Base-by-base conservation (phyloP, 1,284 basidiomycete genomes). In the Hymenochaete sp. region DNA sequence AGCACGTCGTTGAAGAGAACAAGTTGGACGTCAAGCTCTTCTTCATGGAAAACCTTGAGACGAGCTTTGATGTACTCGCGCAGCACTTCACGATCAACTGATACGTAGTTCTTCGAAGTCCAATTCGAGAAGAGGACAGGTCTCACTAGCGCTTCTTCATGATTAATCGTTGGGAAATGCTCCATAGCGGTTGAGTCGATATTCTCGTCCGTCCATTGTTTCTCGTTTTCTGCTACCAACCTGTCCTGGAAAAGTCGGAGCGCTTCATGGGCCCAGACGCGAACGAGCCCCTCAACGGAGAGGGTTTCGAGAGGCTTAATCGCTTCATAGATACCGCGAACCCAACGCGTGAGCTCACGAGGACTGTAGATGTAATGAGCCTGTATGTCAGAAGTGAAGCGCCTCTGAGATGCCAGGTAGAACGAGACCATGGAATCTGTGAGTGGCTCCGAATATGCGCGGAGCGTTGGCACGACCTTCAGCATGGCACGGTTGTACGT, bases 281-380 rank as follows among this genome's bases (percentile, higher is more conserved):
- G 80, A 13, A 99, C 92, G 35, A 99, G 75, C 2, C 96, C 96
- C 59, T 98, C 95, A 1, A 96, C 81, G 1, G 85, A 81, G 7
- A 98, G 71, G 10, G 82, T 79, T 62, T 98, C 95, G 32, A 98
- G 67, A 3, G 93, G 93, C 39, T 84, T 81, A 53, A 99, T 89
- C 2, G 95, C 92, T 62, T 98, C 93, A 60, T 96, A 98, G 49
- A 99, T 86, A 60, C 97, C 97, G 53, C 97, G 79, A 37, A 93
- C 82, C 96, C 96, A 99, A 43, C 96, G 80, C 7, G 96, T 98
- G 36, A 99, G 79, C 62, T 99, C 96, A 75, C 96, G 91, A 58
- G 96, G 96, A 72, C 86, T 91, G 75, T 99, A 99, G 39, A 99
- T 88, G 63, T 99, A 99, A 64, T 99, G 97, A 0, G 95, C 96